Conservation (phyloP, 306 rosid genomes). For the Cajanus cajan region DNA sequence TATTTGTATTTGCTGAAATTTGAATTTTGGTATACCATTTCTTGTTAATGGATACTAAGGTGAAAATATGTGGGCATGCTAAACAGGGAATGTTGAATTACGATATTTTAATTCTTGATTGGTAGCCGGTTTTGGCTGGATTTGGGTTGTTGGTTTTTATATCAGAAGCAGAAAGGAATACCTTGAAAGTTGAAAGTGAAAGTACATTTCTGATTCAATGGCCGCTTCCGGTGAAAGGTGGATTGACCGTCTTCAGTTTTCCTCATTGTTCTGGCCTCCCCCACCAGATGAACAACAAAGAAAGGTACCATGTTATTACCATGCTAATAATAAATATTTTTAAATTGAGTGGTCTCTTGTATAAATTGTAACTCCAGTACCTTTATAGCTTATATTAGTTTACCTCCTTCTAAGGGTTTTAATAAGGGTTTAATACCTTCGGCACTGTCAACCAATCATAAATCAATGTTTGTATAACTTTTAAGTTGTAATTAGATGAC, state of each 20-base stretch:
- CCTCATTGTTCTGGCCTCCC: slow-evolving; percentile 78
- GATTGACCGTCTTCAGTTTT: slow-evolving; percentile 61
- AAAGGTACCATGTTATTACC: slow-evolving; percentile 42
- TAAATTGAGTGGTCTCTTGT: not conserved
- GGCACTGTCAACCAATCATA: no score
- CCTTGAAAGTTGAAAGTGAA: not conserved
- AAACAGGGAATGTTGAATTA: slow-evolving; percentile 56
- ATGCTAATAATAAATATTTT: not conserved
- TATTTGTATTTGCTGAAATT: not conserved
- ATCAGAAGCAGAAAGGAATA: slow-evolving; percentile 21
- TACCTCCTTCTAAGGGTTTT: not conserved
- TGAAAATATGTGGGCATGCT: slow-evolving; percentile 20
- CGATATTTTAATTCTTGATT: slow-evolving; percentile 57
- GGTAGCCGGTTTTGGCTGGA: slow-evolving; percentile 48
- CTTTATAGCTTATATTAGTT: not conserved
- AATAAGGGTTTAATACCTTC: no score
- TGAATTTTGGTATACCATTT: not conserved
- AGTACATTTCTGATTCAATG: not conserved
- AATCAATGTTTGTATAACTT: no score
- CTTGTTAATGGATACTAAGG: not conserved
- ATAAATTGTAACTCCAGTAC: not conserved
- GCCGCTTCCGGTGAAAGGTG: slow-evolving; percentile 42
- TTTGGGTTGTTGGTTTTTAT: slow-evolving; percentile 17
- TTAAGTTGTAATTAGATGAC: no score
- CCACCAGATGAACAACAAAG: slow-evolving; percentile 57